phyloP scores from a whole-genome alignment of 179 eudicot species.

The Vitellaria paradoxa region DNA sequence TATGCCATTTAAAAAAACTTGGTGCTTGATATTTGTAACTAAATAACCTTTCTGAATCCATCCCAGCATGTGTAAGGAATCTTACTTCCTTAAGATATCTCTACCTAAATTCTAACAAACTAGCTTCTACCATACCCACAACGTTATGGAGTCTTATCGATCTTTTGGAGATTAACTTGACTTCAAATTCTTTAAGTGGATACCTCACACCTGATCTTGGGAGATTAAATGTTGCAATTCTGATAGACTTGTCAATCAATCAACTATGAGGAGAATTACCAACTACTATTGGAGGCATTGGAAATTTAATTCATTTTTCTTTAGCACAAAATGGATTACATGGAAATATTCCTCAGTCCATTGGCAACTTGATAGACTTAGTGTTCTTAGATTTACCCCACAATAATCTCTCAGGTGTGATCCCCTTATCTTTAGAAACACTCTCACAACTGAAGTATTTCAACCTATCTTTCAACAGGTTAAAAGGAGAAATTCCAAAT shows the following conservation, averaged over 20 bases:
- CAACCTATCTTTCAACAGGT: background rate
- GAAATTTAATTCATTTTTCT: background rate
- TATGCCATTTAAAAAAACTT: no score
- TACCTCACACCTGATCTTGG: background rate
- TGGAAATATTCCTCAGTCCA: background rate
- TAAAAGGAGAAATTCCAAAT: background rate
- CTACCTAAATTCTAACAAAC: no score
- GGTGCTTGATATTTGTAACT: no score
- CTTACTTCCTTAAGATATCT: no score
- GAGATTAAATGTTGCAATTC: background rate
- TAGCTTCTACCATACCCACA: background rate
- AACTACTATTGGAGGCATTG: background rate
- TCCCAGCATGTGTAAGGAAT: no score
- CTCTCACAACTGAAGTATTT: background rate
- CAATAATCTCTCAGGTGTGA: no score
- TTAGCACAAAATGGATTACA: background rate
- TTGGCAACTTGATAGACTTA: background rate
- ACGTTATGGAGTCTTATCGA: background rate
- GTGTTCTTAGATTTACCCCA: no score
- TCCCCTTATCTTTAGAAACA: background rate
- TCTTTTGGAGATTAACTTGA: background rate
- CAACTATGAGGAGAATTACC: background rate
- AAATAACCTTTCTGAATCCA: no score
- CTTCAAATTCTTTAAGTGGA: conserved; percentile 1
- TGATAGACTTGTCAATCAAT: background rate